phyloP scores from a whole-genome alignment of 116 monocot genomes.

The Posidonia oceanica region DNA sequence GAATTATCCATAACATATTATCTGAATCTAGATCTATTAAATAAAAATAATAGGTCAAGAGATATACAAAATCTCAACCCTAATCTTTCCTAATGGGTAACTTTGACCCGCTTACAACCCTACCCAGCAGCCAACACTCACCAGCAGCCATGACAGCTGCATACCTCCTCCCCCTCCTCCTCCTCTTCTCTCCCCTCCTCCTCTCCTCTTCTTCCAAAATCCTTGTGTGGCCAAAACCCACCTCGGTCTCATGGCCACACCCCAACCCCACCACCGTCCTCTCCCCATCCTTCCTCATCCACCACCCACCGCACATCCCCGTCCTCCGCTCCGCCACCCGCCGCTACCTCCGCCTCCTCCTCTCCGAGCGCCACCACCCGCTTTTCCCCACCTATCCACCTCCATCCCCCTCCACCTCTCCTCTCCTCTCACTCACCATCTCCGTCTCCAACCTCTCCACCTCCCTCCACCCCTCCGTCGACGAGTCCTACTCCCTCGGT shows the following conservation, averaged over 20 bases:
- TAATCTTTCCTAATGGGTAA: no score
- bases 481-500: slow-evolving; percentile 59
- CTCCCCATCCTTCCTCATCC: slow-evolving; percentile 50
- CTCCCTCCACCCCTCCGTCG: slow-evolving; percentile 43
- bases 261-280: slow-evolving; percentile 25
- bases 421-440: slow-evolving; percentile 19
- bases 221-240: slow-evolving; percentile 70
- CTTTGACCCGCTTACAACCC: neutral
- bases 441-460: slow-evolving; percentile 27
- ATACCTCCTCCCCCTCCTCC: neutral
- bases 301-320: slow-evolving; percentile 14
- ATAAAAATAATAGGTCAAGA: no score
- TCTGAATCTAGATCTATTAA: no score
- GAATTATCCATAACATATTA: no score
- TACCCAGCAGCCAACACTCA: neutral
- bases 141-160: neutral
- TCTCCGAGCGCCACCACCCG: slow-evolving; percentile 29
- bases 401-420: slow-evolving; percentile 1
- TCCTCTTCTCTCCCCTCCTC: neutral
- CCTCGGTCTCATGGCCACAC: slow-evolving; percentile 30
- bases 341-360: slow-evolving; percentile 37
- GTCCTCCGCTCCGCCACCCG: slow-evolving; percentile 25
- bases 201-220: slow-evolving; percentile 11
- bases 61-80: no score
- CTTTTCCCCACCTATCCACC: slow-evolving; percentile 14